Conservation (phyloP, 805 yeast genomes). For the Starmerella scarabaei region DNA sequence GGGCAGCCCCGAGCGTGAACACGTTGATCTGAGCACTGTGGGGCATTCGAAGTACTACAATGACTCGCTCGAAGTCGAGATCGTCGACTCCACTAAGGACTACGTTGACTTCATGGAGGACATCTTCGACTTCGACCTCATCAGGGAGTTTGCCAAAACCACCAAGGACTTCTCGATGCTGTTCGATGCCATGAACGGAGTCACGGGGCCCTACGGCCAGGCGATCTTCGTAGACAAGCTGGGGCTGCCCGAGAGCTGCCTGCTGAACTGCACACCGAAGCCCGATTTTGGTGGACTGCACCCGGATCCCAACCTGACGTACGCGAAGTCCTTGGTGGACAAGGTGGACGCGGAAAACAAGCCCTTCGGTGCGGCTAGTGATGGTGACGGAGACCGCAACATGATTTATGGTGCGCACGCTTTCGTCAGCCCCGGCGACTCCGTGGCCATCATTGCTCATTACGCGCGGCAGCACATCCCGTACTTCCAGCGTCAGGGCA, state of each 20-base stretch:
- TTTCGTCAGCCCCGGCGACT: constrained; percentile 96
- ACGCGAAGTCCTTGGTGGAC: constrained; percentile 76
- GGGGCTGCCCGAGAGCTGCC: constrained; percentile 53
- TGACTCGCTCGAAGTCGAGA: constrained; percentile 52
- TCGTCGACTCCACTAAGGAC: constrained; percentile 68
- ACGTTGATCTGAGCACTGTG: constrained; percentile 47
- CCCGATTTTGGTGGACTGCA: constrained; percentile 96
- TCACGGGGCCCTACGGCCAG: constrained; percentile 91
- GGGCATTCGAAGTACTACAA: constrained; percentile 35
- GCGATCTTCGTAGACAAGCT: constrained; percentile 74
- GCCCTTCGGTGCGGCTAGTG: constrained; percentile 97
- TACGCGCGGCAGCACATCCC: constrained; percentile 76
- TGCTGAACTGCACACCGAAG: constrained; percentile 68
- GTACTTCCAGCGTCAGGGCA: constrained; percentile 75
- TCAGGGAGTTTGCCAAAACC: constrained; percentile 48
- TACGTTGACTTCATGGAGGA: constrained; percentile 68
- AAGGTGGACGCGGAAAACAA: constrained; percentile 70
- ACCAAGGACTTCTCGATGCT: constrained; percentile 54
- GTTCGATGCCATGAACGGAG: constrained; percentile 88
- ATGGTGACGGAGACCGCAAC: constrained; percentile 97
- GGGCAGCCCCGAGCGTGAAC: constrained; percentile 43
- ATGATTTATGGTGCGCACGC: constrained; percentile 95
- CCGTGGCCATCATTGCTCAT: constrained; percentile 94
- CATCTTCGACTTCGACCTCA: constrained; percentile 78
- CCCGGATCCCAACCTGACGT: constrained; percentile 95